A percentile compares a stretch with the other conserved stretches of the same genome.
Evolutionary conservation across 2,329 filamentous ascomycete genomes (phyloP).

Genomic region (Cordyceps pruinosa): DNA sequence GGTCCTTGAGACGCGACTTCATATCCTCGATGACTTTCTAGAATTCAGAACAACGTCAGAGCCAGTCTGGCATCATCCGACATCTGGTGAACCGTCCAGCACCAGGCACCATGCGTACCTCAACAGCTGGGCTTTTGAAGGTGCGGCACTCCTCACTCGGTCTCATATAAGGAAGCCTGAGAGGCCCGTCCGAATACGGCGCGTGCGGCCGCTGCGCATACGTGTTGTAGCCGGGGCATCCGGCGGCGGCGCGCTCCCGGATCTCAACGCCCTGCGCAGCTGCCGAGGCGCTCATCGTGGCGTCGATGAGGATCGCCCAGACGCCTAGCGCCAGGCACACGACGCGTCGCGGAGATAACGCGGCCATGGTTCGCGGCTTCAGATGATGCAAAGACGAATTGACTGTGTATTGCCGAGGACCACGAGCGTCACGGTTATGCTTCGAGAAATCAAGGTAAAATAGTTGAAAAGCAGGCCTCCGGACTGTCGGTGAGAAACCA

Average conservation of each 20-base stretch:
- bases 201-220: slow-evolving; percentile 19
- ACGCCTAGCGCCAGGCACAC: slow-evolving; percentile 3
- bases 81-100: too few relatives aligned
- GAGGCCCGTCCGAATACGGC: slow-evolving; percentile 18
- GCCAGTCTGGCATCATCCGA: background rate
- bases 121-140: slow-evolving; percentile 22
- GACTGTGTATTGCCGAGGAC: too few relatives aligned
- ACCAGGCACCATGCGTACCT: slow-evolving; percentile 17
- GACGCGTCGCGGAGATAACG: background rate
- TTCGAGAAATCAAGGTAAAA: background rate
- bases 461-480: background rate
- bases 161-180: slow-evolving; percentile 22
- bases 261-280: slow-evolving; percentile 11
- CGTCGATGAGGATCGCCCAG: background rate
- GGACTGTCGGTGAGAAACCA: background rate
- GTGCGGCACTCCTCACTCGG: slow-evolving; percentile 22
- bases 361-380: background rate
- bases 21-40: slow-evolving; percentile 28
- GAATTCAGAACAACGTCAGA: background rate
- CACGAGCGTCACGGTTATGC: too few relatives aligned
- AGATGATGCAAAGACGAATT: too few relatives aligned
- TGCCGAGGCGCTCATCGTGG: background rate
- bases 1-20: slow-evolving; percentile 35
- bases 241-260: slow-evolving; percentile 15
- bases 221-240: slow-evolving; percentile 20